Evolutionary conservation across 2,329 filamentous ascomycete genomes (phyloP), one percentile per base, ranked within the genome.

Genomic region (Diaporthe sp.): DNA sequence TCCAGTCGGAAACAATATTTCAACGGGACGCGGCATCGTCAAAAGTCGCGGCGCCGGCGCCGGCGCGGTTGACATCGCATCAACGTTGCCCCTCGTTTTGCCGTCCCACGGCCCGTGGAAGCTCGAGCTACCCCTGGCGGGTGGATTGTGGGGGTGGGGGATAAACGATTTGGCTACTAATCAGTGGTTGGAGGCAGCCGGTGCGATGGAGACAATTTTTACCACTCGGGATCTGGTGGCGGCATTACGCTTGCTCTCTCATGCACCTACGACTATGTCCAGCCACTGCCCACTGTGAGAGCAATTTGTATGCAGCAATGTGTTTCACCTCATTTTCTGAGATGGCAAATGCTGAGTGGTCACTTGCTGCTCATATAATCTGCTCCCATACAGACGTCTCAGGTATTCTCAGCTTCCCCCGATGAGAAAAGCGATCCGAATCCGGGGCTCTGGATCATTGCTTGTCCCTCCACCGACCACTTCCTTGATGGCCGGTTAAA

Each of bases 31-130:
- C 46, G 31, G 46, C 65, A 68, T 68, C 65, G 65, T 68, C 46
- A 53, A 53, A 68, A 68, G 46, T 39, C 31, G 44, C 65, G 65
- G 62, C n/a, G 31, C 62, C 62, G 62, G 65, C 46, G 65, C 65
- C 65, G 65, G 65, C 31, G 49, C 65, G 65, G 65, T 37, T 28
- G 34, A 39, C 22, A 53, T 42, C 65, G 65, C 65, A 68, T 68
- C 65, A 68, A 68, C 46, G n/a, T 68, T 68, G 65, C 46, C 65
- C 65, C 65, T 68, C 65, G 65, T 68, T 68, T 25, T 68, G 65
- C 65, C 44, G 65, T 68, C 13, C 65, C 46, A 31, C 31, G 65
- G 34, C 15, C 65, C 65, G 65, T n/a, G 31, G 31, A 28, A 53
- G 46, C 65, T 53, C 31, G 19, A 68, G 65, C 65, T 42, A 68